Evolutionary conservation across 2,329 filamentous ascomycete species (phyloP), one percentile per base, ranked within the genome.

Genomic region (Colletotrichum sojae): DNA sequence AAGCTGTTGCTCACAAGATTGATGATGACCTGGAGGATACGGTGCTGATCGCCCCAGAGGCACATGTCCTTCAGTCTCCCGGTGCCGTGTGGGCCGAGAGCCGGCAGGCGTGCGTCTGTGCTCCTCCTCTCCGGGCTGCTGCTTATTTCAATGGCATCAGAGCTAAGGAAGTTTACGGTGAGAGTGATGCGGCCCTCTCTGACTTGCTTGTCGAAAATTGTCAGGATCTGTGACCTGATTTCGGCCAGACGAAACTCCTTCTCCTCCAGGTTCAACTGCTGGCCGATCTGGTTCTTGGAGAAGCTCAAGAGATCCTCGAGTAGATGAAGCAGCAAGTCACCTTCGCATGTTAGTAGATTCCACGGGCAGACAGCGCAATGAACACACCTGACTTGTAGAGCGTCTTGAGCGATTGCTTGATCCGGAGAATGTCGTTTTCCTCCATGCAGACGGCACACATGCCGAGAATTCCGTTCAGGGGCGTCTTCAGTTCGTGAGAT

Each of bases 371-470:
- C 15, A 22, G 6, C 9, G 40, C 10, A 25, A 22, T 5, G 27
- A 25, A 67, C 74, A 66, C 70, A 79, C 78, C 94, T 22, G 93
- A 95, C 79, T 95, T 96, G 81, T 97, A 97, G 20, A 98, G 90
- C 18, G 94, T 94, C 74, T 94, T 92, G 5, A 98, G 84, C 1
- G 93, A 96, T 73, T 94, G 89, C 78, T 95, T 94, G 72, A 97
- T 90, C 72, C 91, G 89, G 39, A 86, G 79, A 15, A 94, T 82
- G 74, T 97, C 94, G 56, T 95, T 91, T 78, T 97, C 94, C 72
- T 94, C 92, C 94, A 97, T 96, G 79, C 94, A 96, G 1, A 97
- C 92, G 0, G 94, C 92, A 73, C 92, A 95, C 92, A 98, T 96
- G 68, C 96, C 96, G 75, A 99, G 85, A 56, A 98, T 98, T 13